Percentiles rank a stretch among this genome's conserved stretches.
phyloP scores from a whole-genome alignment of 2,329 filamentous ascomycete species.

The Ceratocystis diversiconidia region DNA sequence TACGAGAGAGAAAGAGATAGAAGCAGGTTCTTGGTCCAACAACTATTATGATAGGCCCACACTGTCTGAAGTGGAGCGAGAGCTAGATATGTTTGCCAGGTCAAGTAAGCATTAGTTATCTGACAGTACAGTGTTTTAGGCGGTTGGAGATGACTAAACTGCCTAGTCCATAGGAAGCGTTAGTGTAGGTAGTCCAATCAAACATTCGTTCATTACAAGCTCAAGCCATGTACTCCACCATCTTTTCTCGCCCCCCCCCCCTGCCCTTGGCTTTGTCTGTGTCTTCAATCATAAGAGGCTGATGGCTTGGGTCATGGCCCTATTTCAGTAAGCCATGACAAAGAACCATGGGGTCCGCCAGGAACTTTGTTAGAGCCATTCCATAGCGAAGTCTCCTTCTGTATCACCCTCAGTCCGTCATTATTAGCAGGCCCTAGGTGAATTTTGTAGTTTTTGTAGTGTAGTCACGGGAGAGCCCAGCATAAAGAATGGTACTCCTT shows the following conservation, averaged over 20 bases:
- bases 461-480: no score
- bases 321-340: slow-evolving; percentile 27
- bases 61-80: slow-evolving; percentile 30
- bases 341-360: slow-evolving; percentile 31
- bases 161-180: no score
- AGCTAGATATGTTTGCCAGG: slow-evolving; percentile 22
- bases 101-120: neutral
- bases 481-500: no score
- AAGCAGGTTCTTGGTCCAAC: slow-evolving; percentile 33
- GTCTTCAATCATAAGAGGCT: slow-evolving; percentile 22
- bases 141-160: no score
- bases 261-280: slow-evolving; percentile 19
- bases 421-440: slow-evolving; percentile 22
- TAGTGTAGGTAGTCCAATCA: no score
- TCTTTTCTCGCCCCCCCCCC: slow-evolving; percentile 19
- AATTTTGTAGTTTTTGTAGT: slow-evolving; percentile 25
- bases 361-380: slow-evolving; percentile 31
- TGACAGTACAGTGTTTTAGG: no score
- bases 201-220: neutral
- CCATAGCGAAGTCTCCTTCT: slow-evolving; percentile 30
- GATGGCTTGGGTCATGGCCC: slow-evolving; percentile 25
- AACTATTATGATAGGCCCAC: slow-evolving; percentile 38
- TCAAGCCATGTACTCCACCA: neutral
- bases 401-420: slow-evolving; percentile 34
- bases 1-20: slow-evolving; percentile 27